Conservation (phyloP, 2,329 filamentous ascomycete genomes). For the Setomelanomma holmii region DNA sequence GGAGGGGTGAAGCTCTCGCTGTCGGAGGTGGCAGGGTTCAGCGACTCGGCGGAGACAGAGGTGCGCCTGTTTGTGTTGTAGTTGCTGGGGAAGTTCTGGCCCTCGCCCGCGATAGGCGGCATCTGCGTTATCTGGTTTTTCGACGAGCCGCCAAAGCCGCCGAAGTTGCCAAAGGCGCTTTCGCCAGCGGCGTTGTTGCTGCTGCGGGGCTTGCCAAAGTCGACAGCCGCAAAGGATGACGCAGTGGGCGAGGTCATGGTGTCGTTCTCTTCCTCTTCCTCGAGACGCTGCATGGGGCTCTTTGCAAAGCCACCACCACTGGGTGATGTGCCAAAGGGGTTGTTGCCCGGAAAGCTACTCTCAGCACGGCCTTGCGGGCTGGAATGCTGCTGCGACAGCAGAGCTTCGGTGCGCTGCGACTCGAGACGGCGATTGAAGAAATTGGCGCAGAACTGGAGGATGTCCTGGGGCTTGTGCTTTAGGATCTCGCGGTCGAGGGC, state of each 20-base stretch:
- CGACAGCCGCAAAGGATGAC: slow-evolving; percentile 53
- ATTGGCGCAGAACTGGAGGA: slow-evolving; percentile 74
- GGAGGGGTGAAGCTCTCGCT: slow-evolving; percentile 93
- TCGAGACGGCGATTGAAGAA: slow-evolving; percentile 71
- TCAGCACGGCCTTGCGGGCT: slow-evolving; percentile 61
- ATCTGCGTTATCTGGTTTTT: slow-evolving; percentile 48
- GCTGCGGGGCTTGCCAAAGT: slow-evolving; percentile 48
- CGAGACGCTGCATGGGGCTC: slow-evolving; percentile 66
- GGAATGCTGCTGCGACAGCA: slow-evolving; percentile 58
- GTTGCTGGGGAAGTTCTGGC: slow-evolving; percentile 82
- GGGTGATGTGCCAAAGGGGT: slow-evolving; percentile 70
- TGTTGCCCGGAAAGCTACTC: slow-evolving; percentile 77
- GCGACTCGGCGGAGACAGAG: slow-evolving; percentile 94
- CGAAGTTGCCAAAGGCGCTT: slow-evolving; percentile 50
- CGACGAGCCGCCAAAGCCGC: slow-evolving; percentile 40
- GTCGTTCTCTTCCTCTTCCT: slow-evolving; percentile 84
- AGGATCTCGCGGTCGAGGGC: slow-evolving; percentile 68
- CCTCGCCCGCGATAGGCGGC: slow-evolving; percentile 57
- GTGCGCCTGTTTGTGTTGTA: slow-evolving; percentile 94
- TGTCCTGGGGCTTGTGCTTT: slow-evolving; percentile 66
- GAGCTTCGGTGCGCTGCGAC: slow-evolving; percentile 66
- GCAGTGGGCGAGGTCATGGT: slow-evolving; percentile 75
- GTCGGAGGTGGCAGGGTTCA: slow-evolving; percentile 84
- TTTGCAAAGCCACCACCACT: slow-evolving; percentile 53
- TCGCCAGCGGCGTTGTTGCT: slow-evolving; percentile 51